Evolutionary conservation across 805 yeast species (phyloP).

Genomic region (Dipodascus albidus): DNA sequence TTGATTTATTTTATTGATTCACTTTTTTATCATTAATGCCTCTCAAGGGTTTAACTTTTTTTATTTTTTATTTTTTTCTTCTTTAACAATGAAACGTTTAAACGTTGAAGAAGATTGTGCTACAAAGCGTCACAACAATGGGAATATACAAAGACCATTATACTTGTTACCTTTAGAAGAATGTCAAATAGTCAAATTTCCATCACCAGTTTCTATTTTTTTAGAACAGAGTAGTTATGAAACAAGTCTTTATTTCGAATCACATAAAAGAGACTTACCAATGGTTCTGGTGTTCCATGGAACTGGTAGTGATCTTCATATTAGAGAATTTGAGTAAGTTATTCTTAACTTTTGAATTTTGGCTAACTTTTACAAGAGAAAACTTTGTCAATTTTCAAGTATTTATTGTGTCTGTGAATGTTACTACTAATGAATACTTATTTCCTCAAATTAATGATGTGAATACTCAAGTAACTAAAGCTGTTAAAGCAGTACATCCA

Average conservation of each 20-base stretch:
- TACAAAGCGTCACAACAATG: neutral
- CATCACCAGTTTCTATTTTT: neutral
- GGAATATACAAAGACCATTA: neutral
- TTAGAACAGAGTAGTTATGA: neutral
- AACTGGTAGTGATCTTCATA: neutral
- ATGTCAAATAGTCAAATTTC: neutral
- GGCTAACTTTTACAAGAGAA: neutral
- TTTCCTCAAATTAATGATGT: neutral
- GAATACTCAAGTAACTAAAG: neutral
- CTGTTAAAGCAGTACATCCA: constrained; percentile 20
- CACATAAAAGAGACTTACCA: neutral
- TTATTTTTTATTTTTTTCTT: too few species aligned
- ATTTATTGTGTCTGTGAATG: neutral
- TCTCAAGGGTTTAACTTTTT: neutral
- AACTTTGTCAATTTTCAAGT: neutral
- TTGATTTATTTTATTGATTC: neutral
- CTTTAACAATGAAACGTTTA: neutral
- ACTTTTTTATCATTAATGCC: neutral
- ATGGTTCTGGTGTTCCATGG: neutral
- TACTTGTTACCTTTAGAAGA: neutral
- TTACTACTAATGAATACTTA: neutral
- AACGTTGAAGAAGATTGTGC: too few species aligned
- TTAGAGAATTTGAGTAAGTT: neutral
- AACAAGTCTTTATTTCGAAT: neutral
- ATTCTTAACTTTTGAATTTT: neutral